Evolutionary conservation across 2,329 filamentous ascomycete genomes (phyloP).

Genomic region (Cercospora nicotianae): DNA sequence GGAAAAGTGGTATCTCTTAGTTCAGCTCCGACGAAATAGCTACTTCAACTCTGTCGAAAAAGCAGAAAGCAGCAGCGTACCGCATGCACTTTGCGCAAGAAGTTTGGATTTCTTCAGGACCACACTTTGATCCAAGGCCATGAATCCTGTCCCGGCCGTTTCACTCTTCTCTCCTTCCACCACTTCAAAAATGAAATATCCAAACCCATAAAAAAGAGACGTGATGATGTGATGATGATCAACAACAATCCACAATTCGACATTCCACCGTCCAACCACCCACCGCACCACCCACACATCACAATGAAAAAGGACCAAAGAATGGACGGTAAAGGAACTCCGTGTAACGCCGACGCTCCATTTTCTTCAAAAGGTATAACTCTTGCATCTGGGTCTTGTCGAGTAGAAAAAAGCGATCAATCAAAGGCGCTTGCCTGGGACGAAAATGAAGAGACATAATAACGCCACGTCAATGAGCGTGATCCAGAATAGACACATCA

Average conservation of each 20-base stretch:
- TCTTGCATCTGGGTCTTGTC: neutral
- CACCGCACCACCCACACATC: neutral
- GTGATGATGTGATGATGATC: neutral
- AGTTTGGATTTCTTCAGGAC: neutral
- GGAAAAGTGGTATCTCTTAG: neutral
- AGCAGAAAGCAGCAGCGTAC: neutral
- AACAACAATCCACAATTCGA: neutral
- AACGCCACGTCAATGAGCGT: slow-evolving; percentile 76
- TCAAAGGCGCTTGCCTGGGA: slow-evolving; percentile 80
- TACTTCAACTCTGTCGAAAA: neutral
- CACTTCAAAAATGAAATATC: neutral
- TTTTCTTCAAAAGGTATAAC: neutral
- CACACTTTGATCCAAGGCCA: neutral
- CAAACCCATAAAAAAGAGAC: neutral
- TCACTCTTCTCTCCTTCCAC: neutral
- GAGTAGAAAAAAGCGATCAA: neutral
- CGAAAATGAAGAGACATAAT: slow-evolving; percentile 88
- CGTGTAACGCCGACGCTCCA: neutral
- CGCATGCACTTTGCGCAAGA: neutral
- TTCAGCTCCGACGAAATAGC: neutral
- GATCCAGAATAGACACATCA: slow-evolving; percentile 77
- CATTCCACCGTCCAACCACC: neutral
- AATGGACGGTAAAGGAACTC: neutral
- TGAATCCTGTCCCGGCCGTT: neutral
- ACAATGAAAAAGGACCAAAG: neutral